Conservation (phyloP, 441 rosid genomes). For the Corymbia citriodora region DNA sequence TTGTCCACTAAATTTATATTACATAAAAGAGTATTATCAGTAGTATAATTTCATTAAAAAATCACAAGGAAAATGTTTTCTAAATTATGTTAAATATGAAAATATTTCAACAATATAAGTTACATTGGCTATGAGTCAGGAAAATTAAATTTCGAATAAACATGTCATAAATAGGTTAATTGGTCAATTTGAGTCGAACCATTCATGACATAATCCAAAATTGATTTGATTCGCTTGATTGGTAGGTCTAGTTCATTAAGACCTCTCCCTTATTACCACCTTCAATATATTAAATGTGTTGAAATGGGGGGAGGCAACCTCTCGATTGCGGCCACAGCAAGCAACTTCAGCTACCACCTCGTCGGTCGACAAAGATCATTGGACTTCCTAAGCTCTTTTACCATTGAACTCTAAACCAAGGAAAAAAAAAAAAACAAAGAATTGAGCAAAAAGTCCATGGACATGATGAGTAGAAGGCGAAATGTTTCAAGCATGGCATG, state of each 20-base stretch:
- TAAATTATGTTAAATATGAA: no score
- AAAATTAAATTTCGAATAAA: no score
- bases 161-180: no score
- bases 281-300: not conserved
- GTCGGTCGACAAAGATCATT: not conserved
- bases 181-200: no score
- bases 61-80: no score
- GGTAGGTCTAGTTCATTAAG: no score
- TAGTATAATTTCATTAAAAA: no score
- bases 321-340: not conserved
- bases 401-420: not conserved
- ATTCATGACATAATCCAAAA: no score
- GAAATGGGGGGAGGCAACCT: not conserved
- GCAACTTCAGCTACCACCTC: not conserved
- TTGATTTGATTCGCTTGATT: no score
- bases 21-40: no score
- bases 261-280: not conserved
- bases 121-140: accelerated
- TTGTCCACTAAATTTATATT: no score
- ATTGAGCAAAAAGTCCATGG: not conserved
- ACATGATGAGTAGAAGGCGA: not conserved
- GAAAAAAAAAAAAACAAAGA: not conserved
- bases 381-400: not conserved
- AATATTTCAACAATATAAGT: no score
- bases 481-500: not conserved